Evolutionary conservation across 2,329 filamentous ascomycete species (phyloP), one percentile per base, ranked within the genome.

Genomic region (Aspergillus glaucus): DNA sequence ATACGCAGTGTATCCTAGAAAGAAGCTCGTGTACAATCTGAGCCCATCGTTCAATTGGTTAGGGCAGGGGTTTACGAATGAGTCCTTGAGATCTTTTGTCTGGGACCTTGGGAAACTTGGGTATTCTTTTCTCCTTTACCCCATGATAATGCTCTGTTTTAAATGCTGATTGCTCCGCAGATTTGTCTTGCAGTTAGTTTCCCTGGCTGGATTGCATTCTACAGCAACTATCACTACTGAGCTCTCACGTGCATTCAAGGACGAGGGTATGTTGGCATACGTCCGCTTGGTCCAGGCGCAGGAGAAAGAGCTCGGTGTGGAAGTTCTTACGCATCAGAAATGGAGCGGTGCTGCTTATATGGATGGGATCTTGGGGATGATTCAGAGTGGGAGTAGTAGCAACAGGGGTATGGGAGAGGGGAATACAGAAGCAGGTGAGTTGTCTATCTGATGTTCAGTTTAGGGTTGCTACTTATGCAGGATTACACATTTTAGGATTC

Each of bases 11-110:
- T 76, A 81, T 60, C 88, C 90, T 0, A 83, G 81, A 51, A 97
- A 97, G 79, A 87, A 88, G 30, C 80, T 98, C 21, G 92, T 97
- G 0, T 98, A 98, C 75, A 98, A 98, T 73, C 79, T 98, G 1
- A 91, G 86, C 3, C 93, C 93, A 1, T 95, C 88, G 7, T 98
- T 98, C 79, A 97, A 98, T 77, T 98, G 93, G 93, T 93, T 94
- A 82, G 84, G 84, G 8, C 91, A 97, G 66, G 93, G 92, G 24
- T 98, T 97, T 72, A 85, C 80, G 3, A 82, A 90, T 55, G 84
- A 82, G 52, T 85, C 86, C 4, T 79, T 98, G 48, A 89, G 87
- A 73, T 89, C 82, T 6, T 98, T 98, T 69, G 87, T 98, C 60
- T 97, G 92, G 92, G 92, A 97, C 67, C 82, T 98, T 56, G 93